Base-by-base conservation (phyloP, 164 flowering plant species). In the Tinospora cordifolia region DNA sequence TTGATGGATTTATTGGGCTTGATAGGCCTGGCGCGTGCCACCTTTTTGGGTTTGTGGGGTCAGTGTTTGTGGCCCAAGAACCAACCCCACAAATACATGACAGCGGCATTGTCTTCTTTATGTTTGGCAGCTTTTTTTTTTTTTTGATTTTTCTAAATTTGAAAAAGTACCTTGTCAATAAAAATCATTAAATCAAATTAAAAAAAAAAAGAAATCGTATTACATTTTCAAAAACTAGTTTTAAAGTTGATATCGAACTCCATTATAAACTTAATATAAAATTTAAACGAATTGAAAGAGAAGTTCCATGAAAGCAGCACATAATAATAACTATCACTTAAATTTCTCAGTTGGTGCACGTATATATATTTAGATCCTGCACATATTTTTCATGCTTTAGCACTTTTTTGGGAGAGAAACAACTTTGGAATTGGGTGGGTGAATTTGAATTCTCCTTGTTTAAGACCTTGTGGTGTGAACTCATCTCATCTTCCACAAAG, bases 31-130 rank as follows among this genome's bases (percentile, higher is more conserved):
- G 17, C 63, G 26, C 63, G 25, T 60, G 63, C 36, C 14, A 25
- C 60, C 19, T 25, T 60, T 60, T 60, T 24, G 15, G 15, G 36
- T 30, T 24, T 60, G 63, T 60, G 63, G 63, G 63, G 63, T 60
- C 63, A 60, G 24, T 60, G 63, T 19, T 3, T 30, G 30, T 60
- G 34, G 6, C 25, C 63, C 2, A 60, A 60, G 24, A 24, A 60
- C 63, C 63, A 17, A 24, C 11, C 63, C 63, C 36, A 24, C 11
- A 47, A 15, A 15, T 34, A 60, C 63, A 60, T 60, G 36, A 60
- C 36, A 60, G 34, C 36, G 4, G 36, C 15, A 60, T 60, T 60
- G 63, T 60, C 63, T 15, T 60, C 63, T 62, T 15, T 62, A 62
- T 30, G 13, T 62, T 62, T 62, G 65, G 30, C 17, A 30, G 65